Conservation (phyloP, 1,284 basidiomycete species). For the Ustilago bromivora region DNA sequence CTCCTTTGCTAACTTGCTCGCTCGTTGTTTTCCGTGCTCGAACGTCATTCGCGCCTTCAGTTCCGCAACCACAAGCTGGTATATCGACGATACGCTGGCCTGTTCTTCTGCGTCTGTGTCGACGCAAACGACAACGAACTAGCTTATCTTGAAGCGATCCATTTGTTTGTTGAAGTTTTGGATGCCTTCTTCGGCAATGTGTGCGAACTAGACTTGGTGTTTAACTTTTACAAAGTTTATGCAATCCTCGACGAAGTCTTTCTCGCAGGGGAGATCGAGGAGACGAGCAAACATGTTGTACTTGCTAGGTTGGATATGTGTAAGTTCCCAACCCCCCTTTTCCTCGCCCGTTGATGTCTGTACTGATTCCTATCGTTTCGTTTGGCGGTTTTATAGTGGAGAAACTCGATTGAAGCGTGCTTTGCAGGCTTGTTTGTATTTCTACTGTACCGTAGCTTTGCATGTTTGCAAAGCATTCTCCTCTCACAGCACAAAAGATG, state of each 20-base stretch:
- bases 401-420: constrained; percentile 36
- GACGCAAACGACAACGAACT: constrained; percentile 98
- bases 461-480: background rate
- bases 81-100: constrained; percentile 77
- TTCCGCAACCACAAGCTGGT: constrained; percentile 65
- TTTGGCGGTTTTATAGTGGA: constrained; percentile 19
- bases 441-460: constrained; percentile 7
- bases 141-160: constrained; percentile 95
- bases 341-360: background rate
- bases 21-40: too few species aligned
- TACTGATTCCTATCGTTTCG: background rate
- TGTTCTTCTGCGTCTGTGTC: constrained; percentile 92
- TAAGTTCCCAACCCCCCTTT: constrained; percentile 35
- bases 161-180: constrained; percentile 97
- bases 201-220: constrained; percentile 94
- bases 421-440: constrained; percentile 17
- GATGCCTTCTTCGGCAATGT: constrained; percentile 99
- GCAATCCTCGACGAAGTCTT: constrained; percentile 98
- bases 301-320: constrained; percentile 80
- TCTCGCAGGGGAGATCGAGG: constrained; percentile 97
- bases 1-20: background rate
- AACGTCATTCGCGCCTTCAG: constrained; percentile 11
- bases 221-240: constrained; percentile 99
- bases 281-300: constrained; percentile 96
- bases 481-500: background rate